These are phyloP conservation scores for Colletotrichum tofieldiae DNA, from an alignment of 2,329 filamentous ascomycete species.

Conservation along the genomic window DNA sequence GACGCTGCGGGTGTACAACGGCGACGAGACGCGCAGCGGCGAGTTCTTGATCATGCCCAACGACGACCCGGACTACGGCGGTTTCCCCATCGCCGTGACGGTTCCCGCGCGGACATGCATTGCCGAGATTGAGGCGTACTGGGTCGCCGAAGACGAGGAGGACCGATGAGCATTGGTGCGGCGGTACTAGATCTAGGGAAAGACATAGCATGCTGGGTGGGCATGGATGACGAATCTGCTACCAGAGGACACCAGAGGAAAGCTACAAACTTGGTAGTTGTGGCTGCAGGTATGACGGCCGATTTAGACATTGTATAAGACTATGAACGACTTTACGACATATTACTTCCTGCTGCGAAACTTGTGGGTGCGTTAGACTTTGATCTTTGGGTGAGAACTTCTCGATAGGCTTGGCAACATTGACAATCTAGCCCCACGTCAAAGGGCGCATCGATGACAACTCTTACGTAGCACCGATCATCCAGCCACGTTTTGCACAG, in stretches of 20 bases:
- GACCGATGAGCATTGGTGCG: slow-evolving; percentile 25
- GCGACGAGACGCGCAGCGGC: slow-evolving; percentile 61
- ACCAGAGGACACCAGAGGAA: too few relatives aligned
- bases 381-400: not conserved
- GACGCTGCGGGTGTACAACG: slow-evolving; percentile 55
- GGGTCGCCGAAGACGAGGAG: slow-evolving; percentile 49
- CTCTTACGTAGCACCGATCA: slow-evolving; percentile 12
- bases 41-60: slow-evolving; percentile 69
- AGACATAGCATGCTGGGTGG: not conserved
- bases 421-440: not conserved
- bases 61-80: slow-evolving; percentile 70
- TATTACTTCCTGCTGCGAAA: not conserved
- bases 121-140: slow-evolving; percentile 59
- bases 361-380: too few relatives aligned
- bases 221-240: not conserved
- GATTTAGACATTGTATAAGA: slow-evolving; percentile 5
- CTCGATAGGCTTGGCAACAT: not conserved
- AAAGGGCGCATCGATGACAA: slow-evolving; percentile 30
- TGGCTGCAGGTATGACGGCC: not conserved
- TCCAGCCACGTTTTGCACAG: not conserved
- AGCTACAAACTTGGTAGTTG: not conserved
- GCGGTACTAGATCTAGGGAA: not conserved
- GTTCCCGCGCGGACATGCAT: slow-evolving; percentile 67
- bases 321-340: not conserved
- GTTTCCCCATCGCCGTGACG: slow-evolving; percentile 69